Conservation (phyloP, 331 rosid species). For the Arachis monticola region DNA sequence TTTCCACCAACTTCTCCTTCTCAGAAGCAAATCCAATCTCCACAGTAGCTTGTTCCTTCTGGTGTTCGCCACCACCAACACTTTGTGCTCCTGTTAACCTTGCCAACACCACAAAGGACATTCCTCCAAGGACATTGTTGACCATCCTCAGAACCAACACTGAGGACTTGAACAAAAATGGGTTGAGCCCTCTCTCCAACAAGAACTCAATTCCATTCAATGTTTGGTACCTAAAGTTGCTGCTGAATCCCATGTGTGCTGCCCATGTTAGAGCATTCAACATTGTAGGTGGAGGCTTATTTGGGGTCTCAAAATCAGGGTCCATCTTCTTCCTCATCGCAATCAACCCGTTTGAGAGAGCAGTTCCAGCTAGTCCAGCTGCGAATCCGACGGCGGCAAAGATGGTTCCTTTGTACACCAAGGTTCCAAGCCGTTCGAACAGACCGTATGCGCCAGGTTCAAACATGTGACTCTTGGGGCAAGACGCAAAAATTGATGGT, state of each 20-base stretch:
- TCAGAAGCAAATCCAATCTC: conserved; percentile 48
- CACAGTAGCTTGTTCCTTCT: conserved; percentile 32
- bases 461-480: conserved; percentile 94
- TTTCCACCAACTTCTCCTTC: conserved; percentile 60
- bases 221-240: conserved; percentile 89
- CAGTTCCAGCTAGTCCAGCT: conserved; percentile 81
- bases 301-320: conserved; percentile 83
- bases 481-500: conserved; percentile 69
- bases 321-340: conserved; percentile 89
- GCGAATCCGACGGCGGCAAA: conserved; percentile 86
- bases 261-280: conserved; percentile 93
- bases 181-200: conserved; percentile 69
- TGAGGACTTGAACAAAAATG: conserved; percentile 78
- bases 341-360: conserved; percentile 81
- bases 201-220: conserved; percentile 76
- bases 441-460: conserved; percentile 74
- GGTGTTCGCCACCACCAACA: conserved; percentile 31
- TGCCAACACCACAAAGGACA: conserved; percentile 87
- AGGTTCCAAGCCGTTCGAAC: conserved; percentile 67
- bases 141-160: conserved; percentile 77
- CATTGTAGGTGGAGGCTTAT: conserved; percentile 85
- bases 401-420: conserved; percentile 74
- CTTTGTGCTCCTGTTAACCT: conserved; percentile 87
- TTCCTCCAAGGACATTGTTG: conserved; percentile 89
- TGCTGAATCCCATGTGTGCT: conserved; percentile 82